Evolutionary conservation across 2,329 filamentous ascomycete genomes (phyloP).

Genomic region (Cercospora beticola): DNA sequence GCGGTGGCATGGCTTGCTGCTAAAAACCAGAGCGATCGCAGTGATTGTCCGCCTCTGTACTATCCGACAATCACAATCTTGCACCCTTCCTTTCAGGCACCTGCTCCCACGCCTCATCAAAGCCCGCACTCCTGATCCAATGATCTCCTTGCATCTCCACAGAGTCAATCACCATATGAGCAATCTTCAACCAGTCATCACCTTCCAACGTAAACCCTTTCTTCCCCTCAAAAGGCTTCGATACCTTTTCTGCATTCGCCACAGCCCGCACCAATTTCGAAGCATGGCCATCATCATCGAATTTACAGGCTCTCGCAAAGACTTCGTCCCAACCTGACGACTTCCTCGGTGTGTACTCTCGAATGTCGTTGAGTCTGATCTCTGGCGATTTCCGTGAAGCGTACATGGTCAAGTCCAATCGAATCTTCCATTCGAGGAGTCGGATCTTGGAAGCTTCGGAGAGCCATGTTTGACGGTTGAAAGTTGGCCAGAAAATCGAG

Average conservation of each 20-base stretch:
- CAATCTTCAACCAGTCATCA: conserved; percentile 60
- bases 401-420: conserved; percentile 73
- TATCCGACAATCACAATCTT: conserved; percentile 21
- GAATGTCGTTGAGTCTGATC: conserved; percentile 60
- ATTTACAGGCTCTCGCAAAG: conserved; percentile 47
- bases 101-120: conserved; percentile 64
- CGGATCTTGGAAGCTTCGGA: conserved; percentile 61
- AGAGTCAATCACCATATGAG: conserved; percentile 62
- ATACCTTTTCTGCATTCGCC: conserved; percentile 59
- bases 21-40: neutral
- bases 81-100: conserved; percentile 31
- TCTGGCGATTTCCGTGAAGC: conserved; percentile 64
- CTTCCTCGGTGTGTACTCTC: conserved; percentile 57
- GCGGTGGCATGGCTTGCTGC: neutral
- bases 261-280: conserved; percentile 73
- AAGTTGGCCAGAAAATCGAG: conserved; percentile 68
- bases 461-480: conserved; percentile 64
- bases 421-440: conserved; percentile 78
- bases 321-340: conserved; percentile 45
- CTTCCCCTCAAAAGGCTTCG: conserved; percentile 48
- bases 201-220: conserved; percentile 54
- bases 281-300: conserved; percentile 76
- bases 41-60: neutral
- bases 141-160: conserved; percentile 53
- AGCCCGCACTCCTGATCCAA: conserved; percentile 65